Percentiles rank a stretch among this genome's conserved stretches.
Evolutionary conservation across 495 filamentous ascomycete species (phyloP).

Genomic region (Trichocladium uniseriatum): DNA sequence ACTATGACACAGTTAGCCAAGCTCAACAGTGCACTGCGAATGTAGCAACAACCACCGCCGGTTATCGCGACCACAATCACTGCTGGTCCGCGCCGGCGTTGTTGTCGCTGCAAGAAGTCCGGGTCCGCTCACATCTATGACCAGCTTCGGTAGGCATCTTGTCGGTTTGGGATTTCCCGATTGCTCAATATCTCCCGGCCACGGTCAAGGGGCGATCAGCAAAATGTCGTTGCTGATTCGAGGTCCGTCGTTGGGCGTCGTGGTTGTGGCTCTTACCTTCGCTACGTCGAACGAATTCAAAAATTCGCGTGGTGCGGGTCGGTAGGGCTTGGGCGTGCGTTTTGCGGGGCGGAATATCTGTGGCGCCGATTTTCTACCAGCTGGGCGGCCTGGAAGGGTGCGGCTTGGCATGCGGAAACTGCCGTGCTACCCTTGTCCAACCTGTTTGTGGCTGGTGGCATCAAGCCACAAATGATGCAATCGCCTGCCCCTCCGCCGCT

Average conservation of each 20-base stretch:
- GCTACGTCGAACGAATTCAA: slow-evolving; percentile 25
- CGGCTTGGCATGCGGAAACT: not conserved
- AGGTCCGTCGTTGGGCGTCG: slow-evolving; percentile 30
- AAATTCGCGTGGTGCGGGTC: slow-evolving; percentile 28
- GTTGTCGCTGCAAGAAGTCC: not conserved
- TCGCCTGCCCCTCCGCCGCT: too few relatives aligned
- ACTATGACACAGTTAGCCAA: slow-evolving; percentile 46
- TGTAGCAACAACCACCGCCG: slow-evolving; percentile 5
- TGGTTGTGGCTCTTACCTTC: slow-evolving; percentile 32
- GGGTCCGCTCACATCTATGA: slow-evolving; percentile 65
- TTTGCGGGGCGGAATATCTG: slow-evolving; percentile 25
- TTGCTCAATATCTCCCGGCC: slow-evolving; percentile 27
- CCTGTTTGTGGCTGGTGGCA: not conserved
- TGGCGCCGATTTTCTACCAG: slow-evolving; percentile 11
- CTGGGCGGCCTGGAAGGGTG: not conserved
- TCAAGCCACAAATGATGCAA: slow-evolving; percentile 10
- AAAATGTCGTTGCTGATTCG: slow-evolving; percentile 31
- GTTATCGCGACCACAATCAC: slow-evolving; percentile 3
- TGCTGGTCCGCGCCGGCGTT: slow-evolving; percentile 1
- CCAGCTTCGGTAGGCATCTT: slow-evolving; percentile 77
- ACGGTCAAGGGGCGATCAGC: slow-evolving; percentile 27
- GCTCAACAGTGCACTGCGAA: slow-evolving; percentile 1
- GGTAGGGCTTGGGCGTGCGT: slow-evolving; percentile 22
- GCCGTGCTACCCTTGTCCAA: not conserved
- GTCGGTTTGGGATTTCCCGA: slow-evolving; percentile 35